phyloP scores from a whole-genome alignment of 495 filamentous ascomycete species.

The Aspergillus nidulans region DNA sequence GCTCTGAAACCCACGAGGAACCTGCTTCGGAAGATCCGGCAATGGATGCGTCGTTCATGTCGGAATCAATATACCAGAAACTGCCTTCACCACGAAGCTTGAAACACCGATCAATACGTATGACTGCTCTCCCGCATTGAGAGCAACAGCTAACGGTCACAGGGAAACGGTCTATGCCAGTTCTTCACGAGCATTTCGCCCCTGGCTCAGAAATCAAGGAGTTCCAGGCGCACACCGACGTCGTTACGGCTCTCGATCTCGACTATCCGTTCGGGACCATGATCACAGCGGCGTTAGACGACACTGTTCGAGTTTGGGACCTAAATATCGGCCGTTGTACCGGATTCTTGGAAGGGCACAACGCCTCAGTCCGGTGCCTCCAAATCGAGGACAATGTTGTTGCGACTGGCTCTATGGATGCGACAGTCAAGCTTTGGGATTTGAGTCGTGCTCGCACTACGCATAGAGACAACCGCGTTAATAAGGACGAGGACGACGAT shows the following conservation, averaged over 20 bases:
- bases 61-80: constrained; percentile 94
- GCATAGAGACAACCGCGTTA: constrained; percentile 56
- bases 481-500: constrained; percentile 60
- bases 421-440: constrained; percentile 94
- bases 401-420: constrained; percentile 93
- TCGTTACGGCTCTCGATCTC: constrained; percentile 88
- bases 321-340: constrained; percentile 87
- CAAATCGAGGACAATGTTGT: constrained; percentile 96
- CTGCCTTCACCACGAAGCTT: constrained; percentile 63
- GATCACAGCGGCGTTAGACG: constrained; percentile 92
- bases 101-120: constrained; percentile 60
- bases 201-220: constrained; percentile 86
- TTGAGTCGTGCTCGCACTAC: constrained; percentile 58
- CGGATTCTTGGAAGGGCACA: constrained; percentile 86
- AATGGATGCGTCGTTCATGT: constrained; percentile 81
- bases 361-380: constrained; percentile 86
- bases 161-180: constrained; percentile 81
- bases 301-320: constrained; percentile 97
- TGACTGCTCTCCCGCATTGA: not conserved
- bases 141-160: constrained; percentile 10
- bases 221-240: constrained; percentile 82
- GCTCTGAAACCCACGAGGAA: constrained; percentile 49
- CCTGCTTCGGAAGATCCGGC: constrained; percentile 51
- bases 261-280: constrained; percentile 94
- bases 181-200: constrained; percentile 92